phyloP scores from a whole-genome alignment of 2,329 filamentous ascomycete genomes.

The Pyricularia sp. region DNA sequence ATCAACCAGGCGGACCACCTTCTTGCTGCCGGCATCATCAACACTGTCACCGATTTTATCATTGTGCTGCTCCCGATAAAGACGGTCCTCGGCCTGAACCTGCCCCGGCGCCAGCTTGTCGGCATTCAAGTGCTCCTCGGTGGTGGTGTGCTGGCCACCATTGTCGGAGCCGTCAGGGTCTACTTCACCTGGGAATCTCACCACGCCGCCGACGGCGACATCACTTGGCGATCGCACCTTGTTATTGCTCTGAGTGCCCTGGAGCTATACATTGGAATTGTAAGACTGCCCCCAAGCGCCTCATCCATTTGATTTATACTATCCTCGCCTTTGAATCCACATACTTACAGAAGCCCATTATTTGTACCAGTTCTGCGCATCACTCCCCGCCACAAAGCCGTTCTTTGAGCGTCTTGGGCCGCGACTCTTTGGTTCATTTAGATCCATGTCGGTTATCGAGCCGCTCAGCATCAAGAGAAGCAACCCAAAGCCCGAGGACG shows the following conservation, averaged over 20 bases:
- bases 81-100: conserved; percentile 32
- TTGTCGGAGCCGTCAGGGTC: conserved; percentile 26
- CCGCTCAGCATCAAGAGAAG: conserved; percentile 7
- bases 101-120: conserved; percentile 35
- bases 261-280: conserved; percentile 33
- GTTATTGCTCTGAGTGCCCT: conserved; percentile 25
- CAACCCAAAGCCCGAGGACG: background rate
- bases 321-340: background rate
- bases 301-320: background rate
- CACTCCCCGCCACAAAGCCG: conserved; percentile 32
- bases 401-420: conserved; percentile 30
- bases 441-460: conserved; percentile 7
- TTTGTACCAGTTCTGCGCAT: conserved; percentile 29
- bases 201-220: conserved; percentile 18
- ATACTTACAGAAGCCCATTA: background rate
- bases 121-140: conserved; percentile 38
- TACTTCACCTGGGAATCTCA: conserved; percentile 23
- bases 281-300: conserved; percentile 13
- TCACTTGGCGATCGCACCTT: conserved; percentile 25
- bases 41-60: conserved; percentile 49
- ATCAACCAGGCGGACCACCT: conserved; percentile 41
- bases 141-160: conserved; percentile 36
- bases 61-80: conserved; percentile 42
- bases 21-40: conserved; percentile 45
- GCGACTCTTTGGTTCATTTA: conserved; percentile 12